Base-by-base conservation (phyloP, 1,284 basidiomycete genomes). In the Macrocystidia cucumis region DNA sequence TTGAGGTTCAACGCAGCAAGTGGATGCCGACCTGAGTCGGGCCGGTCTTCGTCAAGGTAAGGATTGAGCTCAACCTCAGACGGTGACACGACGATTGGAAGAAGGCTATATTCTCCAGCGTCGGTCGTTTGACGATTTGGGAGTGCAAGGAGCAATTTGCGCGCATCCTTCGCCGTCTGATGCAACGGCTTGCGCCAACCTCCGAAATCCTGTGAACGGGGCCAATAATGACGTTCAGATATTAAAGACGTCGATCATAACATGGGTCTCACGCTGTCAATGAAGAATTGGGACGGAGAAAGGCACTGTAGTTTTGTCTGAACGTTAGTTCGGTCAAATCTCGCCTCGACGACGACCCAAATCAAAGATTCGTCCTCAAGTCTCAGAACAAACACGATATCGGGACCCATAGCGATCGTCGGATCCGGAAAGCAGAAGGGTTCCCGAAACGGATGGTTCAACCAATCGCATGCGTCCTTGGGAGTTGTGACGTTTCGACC, bases 271-370 rank as follows among this genome's bases (percentile, higher is more conserved):
- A 58, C 62, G 51, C 59, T 63, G 37, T 63, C 51, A 9, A 58
- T 32, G 37, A 59, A 65, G 39, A 59, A 65, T 7, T 48, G 45
- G 3, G 51, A 45, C 2, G 62, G 62, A 0, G 62, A 63, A 8
- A 65, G n/a, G n/a, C n/a, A n/a, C n/a, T n/a, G n/a, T n/a, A n/a
- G n/a, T n/a, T n/a, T n/a, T n/a, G n/a, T n/a, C n/a, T n/a, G n/a
- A n/a, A n/a, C n/a, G n/a, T n/a, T n/a, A n/a, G n/a, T n/a, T n/a
- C n/a, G n/a, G n/a, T n/a, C n/a, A n/a, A n/a, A 60, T 31, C 63
- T 65, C 5, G 58, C 59, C 37, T 65, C 62, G 13, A 63, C 35
- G 1, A 53, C 62, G n/a, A 64, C 61, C 62, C 62, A 65, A 12
- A 65, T 51, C 0, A 48, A 37, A 1, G 52, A 47, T 5, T 47